phyloP scores from a whole-genome alignment of 2,329 filamentous ascomycete genomes.

The Fusarium transvaalense region DNA sequence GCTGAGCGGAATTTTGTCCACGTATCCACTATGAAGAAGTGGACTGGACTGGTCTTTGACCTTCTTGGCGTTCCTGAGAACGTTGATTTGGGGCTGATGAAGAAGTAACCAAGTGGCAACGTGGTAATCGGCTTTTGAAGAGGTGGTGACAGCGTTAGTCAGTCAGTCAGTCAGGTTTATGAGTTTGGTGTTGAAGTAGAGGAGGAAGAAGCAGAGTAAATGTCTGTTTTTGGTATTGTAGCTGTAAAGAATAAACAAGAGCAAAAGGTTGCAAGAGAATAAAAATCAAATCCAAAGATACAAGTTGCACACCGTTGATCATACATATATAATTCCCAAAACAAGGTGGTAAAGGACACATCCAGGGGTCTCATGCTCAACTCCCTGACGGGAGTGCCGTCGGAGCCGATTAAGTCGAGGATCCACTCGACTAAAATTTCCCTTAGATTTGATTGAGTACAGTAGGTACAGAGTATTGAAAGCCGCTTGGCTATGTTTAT shows the following conservation, averaged over 20 bases:
- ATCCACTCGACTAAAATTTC: conserved; percentile 50
- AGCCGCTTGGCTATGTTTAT: not conserved
- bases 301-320: conserved; percentile 39
- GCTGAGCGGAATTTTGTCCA: conserved; percentile 48
- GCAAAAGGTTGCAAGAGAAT: conserved; percentile 20
- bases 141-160: conserved; percentile 30
- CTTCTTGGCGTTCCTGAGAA: conserved; percentile 44
- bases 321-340: conserved; percentile 47
- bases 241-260: conserved; percentile 7
- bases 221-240: not conserved
- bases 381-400: conserved; percentile 48
- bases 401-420: conserved; percentile 49
- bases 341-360: conserved; percentile 41
- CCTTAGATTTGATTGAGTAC: conserved; percentile 48
- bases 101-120: conserved; percentile 27
- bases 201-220: not conserved
- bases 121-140: conserved; percentile 24
- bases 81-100: conserved; percentile 30
- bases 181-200: conserved; percentile 13
- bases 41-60: conserved; percentile 37
- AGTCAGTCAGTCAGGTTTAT: conserved; percentile 17
- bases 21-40: conserved; percentile 39
- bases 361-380: conserved; percentile 48
- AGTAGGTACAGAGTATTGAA: not conserved
- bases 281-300: conserved; percentile 1